Base-by-base conservation (phyloP, 2,329 filamentous ascomycete genomes). In the Ophiocordyceps camponoti-floridani region DNA sequence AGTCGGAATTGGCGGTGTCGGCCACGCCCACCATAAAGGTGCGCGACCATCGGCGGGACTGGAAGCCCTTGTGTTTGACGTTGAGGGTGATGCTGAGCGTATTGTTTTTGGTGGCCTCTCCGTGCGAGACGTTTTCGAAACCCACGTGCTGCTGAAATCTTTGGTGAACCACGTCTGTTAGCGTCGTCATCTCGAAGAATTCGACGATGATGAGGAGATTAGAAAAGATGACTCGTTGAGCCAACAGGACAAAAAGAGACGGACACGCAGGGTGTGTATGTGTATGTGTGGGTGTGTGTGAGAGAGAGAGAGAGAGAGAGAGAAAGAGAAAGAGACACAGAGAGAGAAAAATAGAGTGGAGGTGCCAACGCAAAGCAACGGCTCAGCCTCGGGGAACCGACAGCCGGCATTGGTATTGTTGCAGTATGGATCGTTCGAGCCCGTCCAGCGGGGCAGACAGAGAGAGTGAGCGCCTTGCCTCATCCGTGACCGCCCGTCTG, bases 1-100 rank as follows among this genome's bases (percentile, higher is more conserved):
- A 91, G 49, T 94, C 84, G 7, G 86, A 94, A 61, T 94, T 94
- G 47, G 85, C 76, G 53, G 94, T 87, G 55, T 89, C 84, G 61
- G 94, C 88, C 16, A 88, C 83, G 18, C 88, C 88, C 50, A 88
- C 89, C 58, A 95, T 78, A 54, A 94, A 94, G 9, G 85, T 93
- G 44, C 88, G 78, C 45, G 84, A 91, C 47, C 84, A 75, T 48
- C 86, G 79, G 40, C 79, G 80, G 50, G 80, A 79, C 52, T 84
- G 79, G 62, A 91, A 94, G 51, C 88, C 85, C 52, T 82, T 82
- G 61, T 95, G 88, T 56, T 86, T 84, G 52, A 83, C 77, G 54
- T 87, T 87, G 47, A 94, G 68, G 0, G 86, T 93, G 52, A 94
- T 75, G 6, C 85, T 85, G 18, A 70, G 66, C 2, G 70, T 70